A percentile compares a stretch with the other conserved stretches of the same genome.
These are phyloP conservation scores for Claviceps maximensis DNA, from an alignment of 2,329 filamentous ascomycete genomes.

Conservation along the genomic window DNA sequence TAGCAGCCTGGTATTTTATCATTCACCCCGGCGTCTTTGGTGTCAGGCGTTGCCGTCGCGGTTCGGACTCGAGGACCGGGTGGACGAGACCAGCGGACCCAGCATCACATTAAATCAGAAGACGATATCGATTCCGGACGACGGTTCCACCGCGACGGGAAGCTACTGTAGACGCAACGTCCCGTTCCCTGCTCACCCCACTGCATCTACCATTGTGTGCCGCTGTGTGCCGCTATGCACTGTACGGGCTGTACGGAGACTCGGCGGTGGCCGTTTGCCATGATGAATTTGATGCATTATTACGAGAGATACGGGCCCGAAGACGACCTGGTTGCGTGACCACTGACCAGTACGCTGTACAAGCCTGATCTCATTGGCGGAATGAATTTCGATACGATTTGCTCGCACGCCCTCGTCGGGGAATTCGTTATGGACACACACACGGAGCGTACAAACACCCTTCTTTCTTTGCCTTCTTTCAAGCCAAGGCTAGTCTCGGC, in stretches of 20 bases:
- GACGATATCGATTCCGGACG: not conserved
- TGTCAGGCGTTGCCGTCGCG: too few relatives aligned
- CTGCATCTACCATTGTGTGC: not conserved
- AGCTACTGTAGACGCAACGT: constrained; percentile 3
- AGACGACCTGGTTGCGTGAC: not conserved
- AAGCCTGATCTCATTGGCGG: not conserved
- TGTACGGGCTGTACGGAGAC: not conserved
- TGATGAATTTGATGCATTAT: not conserved
- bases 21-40: not conserved
- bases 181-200: constrained; percentile 1
- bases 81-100: not conserved
- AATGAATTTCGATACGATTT: not conserved
- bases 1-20: not conserved
- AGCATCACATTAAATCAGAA: not conserved
- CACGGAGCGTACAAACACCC: not conserved
- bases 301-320: constrained; percentile 2
- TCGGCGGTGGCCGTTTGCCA: not conserved
- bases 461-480: not conserved
- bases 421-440: not conserved
- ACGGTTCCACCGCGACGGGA: not conserved
- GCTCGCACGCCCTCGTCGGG: not conserved
- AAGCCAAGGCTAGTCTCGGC: too few relatives aligned
- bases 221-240: not conserved
- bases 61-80: not conserved
- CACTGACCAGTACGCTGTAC: not conserved